Evolutionary conservation across 495 filamentous ascomycete genomes (phyloP).

Genomic region (Penicillium coprophilum): DNA sequence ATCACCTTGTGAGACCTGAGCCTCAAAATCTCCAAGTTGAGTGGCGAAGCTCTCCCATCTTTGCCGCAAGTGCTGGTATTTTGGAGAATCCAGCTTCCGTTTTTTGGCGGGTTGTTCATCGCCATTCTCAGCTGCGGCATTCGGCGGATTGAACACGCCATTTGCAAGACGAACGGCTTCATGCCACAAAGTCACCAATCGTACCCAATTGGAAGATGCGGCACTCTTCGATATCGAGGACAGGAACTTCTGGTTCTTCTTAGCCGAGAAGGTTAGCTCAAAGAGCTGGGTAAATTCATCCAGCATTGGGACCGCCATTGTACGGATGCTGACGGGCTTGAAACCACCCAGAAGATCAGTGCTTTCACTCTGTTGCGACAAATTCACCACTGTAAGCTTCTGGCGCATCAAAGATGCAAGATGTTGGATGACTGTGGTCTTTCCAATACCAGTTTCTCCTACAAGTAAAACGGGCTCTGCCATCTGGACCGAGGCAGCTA

Average conservation of each 20-base stretch:
- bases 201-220: constrained; percentile 78
- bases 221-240: constrained; percentile 75
- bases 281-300: constrained; percentile 93
- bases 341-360: constrained; percentile 92
- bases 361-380: constrained; percentile 96
- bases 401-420: constrained; percentile 77
- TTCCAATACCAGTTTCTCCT: constrained; percentile 97
- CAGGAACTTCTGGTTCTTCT: constrained; percentile 83
- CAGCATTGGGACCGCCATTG: constrained; percentile 82
- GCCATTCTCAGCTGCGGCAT: constrained; percentile 35
- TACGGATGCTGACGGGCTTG: constrained; percentile 89
- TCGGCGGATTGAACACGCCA: constrained; percentile 54
- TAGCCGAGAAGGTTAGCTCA: constrained; percentile 75
- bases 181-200: constrained; percentile 79
- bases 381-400: constrained; percentile 84
- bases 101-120: constrained; percentile 73
- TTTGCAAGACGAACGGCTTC: constrained; percentile 85
- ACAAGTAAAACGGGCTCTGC: constrained; percentile 89
- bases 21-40: constrained; percentile 76
- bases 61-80: constrained; percentile 62
- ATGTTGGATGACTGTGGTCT: constrained; percentile 93
- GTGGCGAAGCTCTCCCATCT: constrained; percentile 78
- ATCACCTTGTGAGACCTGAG: constrained; percentile 72
- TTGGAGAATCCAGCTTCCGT: constrained; percentile 71
- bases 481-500: constrained; percentile 76